phyloP scores from a whole-genome alignment of 2,329 filamentous ascomycete genomes.

The Rasamsonia emersonii region DNA sequence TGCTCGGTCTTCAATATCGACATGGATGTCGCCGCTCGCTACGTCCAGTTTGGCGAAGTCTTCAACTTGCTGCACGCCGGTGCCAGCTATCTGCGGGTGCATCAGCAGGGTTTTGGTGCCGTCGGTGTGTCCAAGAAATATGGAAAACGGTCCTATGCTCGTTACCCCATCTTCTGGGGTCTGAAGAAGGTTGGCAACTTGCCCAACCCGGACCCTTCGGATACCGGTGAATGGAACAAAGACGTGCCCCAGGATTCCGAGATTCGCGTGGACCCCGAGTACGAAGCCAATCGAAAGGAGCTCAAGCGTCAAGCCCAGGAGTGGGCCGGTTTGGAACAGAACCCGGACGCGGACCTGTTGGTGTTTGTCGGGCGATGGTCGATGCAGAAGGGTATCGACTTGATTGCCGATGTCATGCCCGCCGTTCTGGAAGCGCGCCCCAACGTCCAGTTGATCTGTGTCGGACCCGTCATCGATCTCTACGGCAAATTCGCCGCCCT shows the following conservation, averaged over 20 bases:
- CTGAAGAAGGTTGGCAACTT: slow-evolving; percentile 54
- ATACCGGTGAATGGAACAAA: slow-evolving; percentile 54
- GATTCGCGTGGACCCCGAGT: slow-evolving; percentile 45
- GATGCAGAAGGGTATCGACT: slow-evolving; percentile 60
- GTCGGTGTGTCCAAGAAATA: slow-evolving; percentile 63
- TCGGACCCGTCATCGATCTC: slow-evolving; percentile 59
- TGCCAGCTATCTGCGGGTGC: slow-evolving; percentile 56
- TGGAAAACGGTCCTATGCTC: slow-evolving; percentile 56
- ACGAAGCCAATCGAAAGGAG: slow-evolving; percentile 46
- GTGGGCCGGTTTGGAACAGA: slow-evolving; percentile 56
- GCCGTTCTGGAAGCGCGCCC: slow-evolving; percentile 52
- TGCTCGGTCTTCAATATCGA: slow-evolving; percentile 57
- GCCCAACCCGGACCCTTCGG: slow-evolving; percentile 58
- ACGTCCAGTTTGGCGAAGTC: slow-evolving; percentile 60
- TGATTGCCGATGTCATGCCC: slow-evolving; percentile 61
- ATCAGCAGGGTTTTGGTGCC: slow-evolving; percentile 60
- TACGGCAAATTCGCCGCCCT: slow-evolving; percentile 60
- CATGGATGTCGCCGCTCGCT: slow-evolving; percentile 48
- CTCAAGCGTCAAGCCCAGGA: slow-evolving; percentile 55
- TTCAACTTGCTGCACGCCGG: slow-evolving; percentile 63
- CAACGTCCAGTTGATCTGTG: slow-evolving; percentile 53
- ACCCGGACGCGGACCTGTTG: slow-evolving; percentile 55
- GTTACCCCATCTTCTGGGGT: slow-evolving; percentile 63
- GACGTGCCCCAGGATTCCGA: slow-evolving; percentile 42
- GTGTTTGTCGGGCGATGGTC: slow-evolving; percentile 64